Evolutionary conservation across 208 protist species (phyloP).

Genomic region (Spongospora subterranea): DNA sequence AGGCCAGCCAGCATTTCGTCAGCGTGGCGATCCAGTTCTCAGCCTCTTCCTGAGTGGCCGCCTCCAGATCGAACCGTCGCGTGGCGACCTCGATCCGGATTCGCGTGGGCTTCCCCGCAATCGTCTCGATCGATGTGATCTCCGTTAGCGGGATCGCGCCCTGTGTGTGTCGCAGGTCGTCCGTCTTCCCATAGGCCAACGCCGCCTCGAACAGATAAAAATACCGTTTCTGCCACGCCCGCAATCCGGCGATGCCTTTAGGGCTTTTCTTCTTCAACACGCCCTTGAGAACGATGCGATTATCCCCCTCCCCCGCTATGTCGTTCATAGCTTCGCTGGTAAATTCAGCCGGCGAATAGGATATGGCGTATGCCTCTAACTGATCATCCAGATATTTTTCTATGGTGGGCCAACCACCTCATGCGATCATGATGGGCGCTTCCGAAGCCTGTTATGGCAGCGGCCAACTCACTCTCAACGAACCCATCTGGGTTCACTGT

Average conservation of each 20-base stretch:
- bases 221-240: constrained; percentile 42
- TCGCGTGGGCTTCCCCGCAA: constrained; percentile 25
- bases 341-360: too few relatives aligned
- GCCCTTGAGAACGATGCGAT: constrained; percentile 6
- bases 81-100: constrained; percentile 46
- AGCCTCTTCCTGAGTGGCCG: not conserved
- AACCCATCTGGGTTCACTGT: too few relatives aligned
- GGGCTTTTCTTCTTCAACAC: not conserved
- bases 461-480: too few relatives aligned
- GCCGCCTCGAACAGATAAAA: constrained; percentile 1
- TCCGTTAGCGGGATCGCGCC: not conserved
- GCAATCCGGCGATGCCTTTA: constrained; percentile 24
- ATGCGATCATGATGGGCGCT: too few relatives aligned
- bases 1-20: not conserved
- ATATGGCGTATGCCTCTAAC: too few relatives aligned
- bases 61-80: constrained; percentile 22
- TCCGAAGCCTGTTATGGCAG: too few relatives aligned
- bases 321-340: not conserved
- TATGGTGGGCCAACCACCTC: too few relatives aligned
- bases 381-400: too few relatives aligned
- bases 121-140: constrained; percentile 31
- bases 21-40: constrained; percentile 51
- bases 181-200: constrained; percentile 8
- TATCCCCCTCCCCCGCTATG: not conserved
- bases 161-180: not conserved